Evolutionary conservation across 345 rosid species (phyloP).

Genomic region (Excoecaria cochinchinensis): DNA sequence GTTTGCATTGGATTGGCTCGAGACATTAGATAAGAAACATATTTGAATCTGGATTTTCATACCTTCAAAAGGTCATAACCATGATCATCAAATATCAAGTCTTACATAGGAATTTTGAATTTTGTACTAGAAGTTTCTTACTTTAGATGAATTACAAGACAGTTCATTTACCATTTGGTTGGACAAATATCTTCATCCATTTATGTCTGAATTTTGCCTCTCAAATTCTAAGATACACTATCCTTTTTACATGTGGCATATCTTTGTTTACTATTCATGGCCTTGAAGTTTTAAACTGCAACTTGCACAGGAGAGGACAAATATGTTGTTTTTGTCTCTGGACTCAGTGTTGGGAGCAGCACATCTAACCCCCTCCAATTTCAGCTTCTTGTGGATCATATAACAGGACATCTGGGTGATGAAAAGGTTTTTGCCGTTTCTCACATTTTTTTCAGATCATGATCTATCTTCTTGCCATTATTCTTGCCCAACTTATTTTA

Average conservation of each 20-base stretch:
- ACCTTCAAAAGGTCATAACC: not conserved
- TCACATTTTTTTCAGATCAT: conserved; percentile 16
- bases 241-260: not conserved
- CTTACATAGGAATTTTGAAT: not conserved
- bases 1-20: not conserved
- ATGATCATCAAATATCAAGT: not conserved
- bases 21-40: not conserved
- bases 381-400: conserved; percentile 96
- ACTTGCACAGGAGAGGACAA: conserved; percentile 72
- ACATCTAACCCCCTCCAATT: conserved; percentile 73
- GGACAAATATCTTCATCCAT: not conserved
- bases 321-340: conserved; percentile 77
- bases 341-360: conserved; percentile 68
- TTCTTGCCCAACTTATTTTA: conserved; percentile 13
- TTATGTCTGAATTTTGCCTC: not conserved
- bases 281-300: conserved; percentile 25
- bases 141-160: not conserved
- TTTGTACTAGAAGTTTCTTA: not conserved
- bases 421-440: conserved; percentile 56
- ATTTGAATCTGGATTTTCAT: not conserved
- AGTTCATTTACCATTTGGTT: not conserved
- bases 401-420: conserved; percentile 90
- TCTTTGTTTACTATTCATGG: conserved; percentile 12
- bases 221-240: not conserved
- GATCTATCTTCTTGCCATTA: conserved; percentile 12